These are phyloP conservation scores for Helicostylum pulchrum DNA, from an alignment of 192 early-diverging fungal genomes.

Conservation along the genomic window DNA sequence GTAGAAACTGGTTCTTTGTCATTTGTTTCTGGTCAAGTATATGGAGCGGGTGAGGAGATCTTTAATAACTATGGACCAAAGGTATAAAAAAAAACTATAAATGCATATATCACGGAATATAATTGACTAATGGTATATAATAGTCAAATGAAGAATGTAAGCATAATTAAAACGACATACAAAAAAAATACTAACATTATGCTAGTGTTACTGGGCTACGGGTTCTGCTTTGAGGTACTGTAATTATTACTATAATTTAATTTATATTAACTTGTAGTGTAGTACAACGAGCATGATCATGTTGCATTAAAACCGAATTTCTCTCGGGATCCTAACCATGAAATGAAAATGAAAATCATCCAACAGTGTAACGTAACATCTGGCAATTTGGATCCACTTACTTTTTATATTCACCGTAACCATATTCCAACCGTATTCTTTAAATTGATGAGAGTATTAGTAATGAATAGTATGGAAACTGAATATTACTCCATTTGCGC, in stretches of 20 bases:
- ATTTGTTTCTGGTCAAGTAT: constrained; percentile 38
- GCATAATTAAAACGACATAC: constrained; percentile 6
- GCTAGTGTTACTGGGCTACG: constrained; percentile 61
- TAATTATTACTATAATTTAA: not conserved
- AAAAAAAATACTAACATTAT: constrained; percentile 1
- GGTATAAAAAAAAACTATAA: constrained; percentile 28
- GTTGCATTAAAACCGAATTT: constrained; percentile 62
- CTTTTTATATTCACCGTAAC: constrained; percentile 46
- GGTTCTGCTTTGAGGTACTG: constrained; percentile 57
- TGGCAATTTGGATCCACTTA: constrained; percentile 22
- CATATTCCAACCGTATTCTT: constrained; percentile 46
- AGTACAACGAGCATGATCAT: constrained; percentile 53
- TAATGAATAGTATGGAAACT: constrained; percentile 58
- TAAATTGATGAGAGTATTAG: constrained; percentile 60
- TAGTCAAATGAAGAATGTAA: constrained; percentile 68
- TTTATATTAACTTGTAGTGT: not conserved
- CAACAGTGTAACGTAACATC: constrained; percentile 31
- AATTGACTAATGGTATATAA: too few species aligned
- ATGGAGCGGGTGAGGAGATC: constrained; percentile 47
- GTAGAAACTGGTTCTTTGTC: constrained; percentile 33
- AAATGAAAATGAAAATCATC: constrained; percentile 45
- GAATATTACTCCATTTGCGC: constrained; percentile 7
- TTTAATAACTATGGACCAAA: constrained; percentile 73
- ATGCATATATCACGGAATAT: not conserved
- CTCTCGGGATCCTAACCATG: constrained; percentile 47